phyloP scores from a whole-genome alignment of 768 basidiomycete genomes.

The Pleurotus tuoliensis region DNA sequence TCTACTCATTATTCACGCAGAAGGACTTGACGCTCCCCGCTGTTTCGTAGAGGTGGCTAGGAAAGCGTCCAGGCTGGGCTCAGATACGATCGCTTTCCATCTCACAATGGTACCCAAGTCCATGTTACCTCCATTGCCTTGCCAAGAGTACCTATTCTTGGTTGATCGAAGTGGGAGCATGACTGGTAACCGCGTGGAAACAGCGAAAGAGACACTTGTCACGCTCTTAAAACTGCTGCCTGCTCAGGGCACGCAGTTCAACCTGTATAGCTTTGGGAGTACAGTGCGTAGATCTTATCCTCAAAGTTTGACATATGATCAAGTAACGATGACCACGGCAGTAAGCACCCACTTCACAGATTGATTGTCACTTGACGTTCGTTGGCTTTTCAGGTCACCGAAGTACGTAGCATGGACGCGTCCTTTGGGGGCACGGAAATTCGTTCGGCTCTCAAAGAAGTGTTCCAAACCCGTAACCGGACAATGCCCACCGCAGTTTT shows the following conservation, averaged over 20 bases:
- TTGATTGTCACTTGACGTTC: too few species aligned
- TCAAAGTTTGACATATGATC: constrained; percentile 26
- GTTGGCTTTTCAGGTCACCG: constrained; percentile 26
- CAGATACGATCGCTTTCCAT: constrained; percentile 43
- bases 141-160: constrained; percentile 59
- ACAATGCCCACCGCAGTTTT: constrained; percentile 46
- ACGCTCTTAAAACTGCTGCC: constrained; percentile 51
- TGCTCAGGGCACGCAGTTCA: constrained; percentile 38
- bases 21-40: constrained; percentile 48
- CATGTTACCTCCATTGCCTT: constrained; percentile 32
- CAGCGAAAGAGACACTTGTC: constrained; percentile 42
- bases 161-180: constrained; percentile 60
- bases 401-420: constrained; percentile 37
- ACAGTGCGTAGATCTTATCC: constrained; percentile 28
- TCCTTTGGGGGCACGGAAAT: constrained; percentile 53
- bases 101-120: constrained; percentile 54
- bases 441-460: constrained; percentile 30
- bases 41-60: constrained; percentile 48
- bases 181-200: constrained; percentile 34
- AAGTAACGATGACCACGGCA: constrained; percentile 29
- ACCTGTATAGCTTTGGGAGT: constrained; percentile 53
- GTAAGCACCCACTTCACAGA: constrained; percentile 21
- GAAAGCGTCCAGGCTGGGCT: constrained; percentile 16
- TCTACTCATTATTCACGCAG: constrained; percentile 43
- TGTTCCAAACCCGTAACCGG: constrained; percentile 29